These are phyloP conservation scores for Syncephalis plumigaleata DNA, from an alignment of 371 early-diverging fungal genomes.

Conservation along the genomic window DNA sequence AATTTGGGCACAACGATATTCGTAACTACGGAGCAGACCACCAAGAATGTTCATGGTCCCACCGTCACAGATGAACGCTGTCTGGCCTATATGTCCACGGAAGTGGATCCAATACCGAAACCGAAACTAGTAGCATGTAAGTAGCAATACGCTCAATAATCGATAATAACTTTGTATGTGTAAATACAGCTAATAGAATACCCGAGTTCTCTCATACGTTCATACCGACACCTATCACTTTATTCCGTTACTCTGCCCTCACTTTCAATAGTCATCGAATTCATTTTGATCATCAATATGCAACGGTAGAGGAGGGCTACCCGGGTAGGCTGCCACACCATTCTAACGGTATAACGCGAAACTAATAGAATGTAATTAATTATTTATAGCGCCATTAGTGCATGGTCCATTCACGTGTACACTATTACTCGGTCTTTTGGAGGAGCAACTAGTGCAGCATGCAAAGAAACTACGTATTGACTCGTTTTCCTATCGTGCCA, in stretches of 20 bases:
- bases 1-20: constrained; percentile 40
- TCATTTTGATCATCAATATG: constrained; percentile 59
- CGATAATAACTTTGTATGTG: background rate
- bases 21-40: constrained; percentile 41
- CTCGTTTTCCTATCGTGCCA: constrained; percentile 48
- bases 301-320: constrained; percentile 49
- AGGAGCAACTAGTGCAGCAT: constrained; percentile 15
- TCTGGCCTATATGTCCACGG: constrained; percentile 35
- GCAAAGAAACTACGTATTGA: constrained; percentile 8
- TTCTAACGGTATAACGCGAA: background rate
- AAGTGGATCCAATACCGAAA: too few relatives aligned
- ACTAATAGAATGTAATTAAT: background rate
- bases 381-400: constrained; percentile 28
- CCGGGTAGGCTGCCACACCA: constrained; percentile 21
- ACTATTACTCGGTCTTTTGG: constrained; percentile 35
- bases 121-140: too few relatives aligned
- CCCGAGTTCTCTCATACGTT: constrained; percentile 31
- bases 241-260: constrained; percentile 73
- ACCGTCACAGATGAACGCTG: constrained; percentile 48
- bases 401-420: constrained; percentile 74
- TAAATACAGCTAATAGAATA: constrained; percentile 16
- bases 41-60: constrained; percentile 39
- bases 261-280: constrained; percentile 74
- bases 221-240: constrained; percentile 39
- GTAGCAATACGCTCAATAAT: too few relatives aligned